phyloP scores from a whole-genome alignment of 129 eudicot species.

The Silybum marianum region DNA sequence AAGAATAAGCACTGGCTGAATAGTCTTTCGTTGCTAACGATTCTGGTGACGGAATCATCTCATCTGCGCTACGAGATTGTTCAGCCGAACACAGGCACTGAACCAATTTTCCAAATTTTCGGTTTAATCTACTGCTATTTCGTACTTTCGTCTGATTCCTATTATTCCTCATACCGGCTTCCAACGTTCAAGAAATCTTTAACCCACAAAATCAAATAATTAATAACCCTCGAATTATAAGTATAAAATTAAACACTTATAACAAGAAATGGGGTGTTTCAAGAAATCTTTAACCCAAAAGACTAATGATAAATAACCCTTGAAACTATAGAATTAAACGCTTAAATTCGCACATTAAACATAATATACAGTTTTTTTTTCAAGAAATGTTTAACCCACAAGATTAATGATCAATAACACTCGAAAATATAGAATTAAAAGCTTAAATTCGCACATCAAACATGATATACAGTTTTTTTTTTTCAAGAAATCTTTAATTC shows the following conservation, averaged over 20 bases:
- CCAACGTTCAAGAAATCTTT: slow-evolving; percentile 36
- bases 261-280: neutral
- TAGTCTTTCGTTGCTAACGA: slow-evolving; percentile 61
- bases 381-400: slow-evolving; percentile 32
- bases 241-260: no score
- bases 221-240: slow-evolving; percentile 1
- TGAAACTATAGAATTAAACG: no score
- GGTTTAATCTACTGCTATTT: slow-evolving; percentile 21
- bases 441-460: no score
- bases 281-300: no score
- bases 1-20: slow-evolving; percentile 44
- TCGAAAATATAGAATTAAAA: no score
- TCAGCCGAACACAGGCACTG: slow-evolving; percentile 70
- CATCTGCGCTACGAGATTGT: slow-evolving; percentile 41
- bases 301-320: no score
- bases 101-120: slow-evolving; percentile 50
- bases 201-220: slow-evolving; percentile 30
- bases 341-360: no score
- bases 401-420: no score
- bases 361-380: no score
- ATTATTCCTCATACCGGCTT: slow-evolving; percentile 46
- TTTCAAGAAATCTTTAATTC: no score
- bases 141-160: slow-evolving; percentile 29
- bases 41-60: slow-evolving; percentile 67
- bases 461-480: no score